These are phyloP conservation scores for Pseudocercospora macadamiae DNA, from an alignment of 2,329 filamentous ascomycete genomes.

Conservation along the genomic window DNA sequence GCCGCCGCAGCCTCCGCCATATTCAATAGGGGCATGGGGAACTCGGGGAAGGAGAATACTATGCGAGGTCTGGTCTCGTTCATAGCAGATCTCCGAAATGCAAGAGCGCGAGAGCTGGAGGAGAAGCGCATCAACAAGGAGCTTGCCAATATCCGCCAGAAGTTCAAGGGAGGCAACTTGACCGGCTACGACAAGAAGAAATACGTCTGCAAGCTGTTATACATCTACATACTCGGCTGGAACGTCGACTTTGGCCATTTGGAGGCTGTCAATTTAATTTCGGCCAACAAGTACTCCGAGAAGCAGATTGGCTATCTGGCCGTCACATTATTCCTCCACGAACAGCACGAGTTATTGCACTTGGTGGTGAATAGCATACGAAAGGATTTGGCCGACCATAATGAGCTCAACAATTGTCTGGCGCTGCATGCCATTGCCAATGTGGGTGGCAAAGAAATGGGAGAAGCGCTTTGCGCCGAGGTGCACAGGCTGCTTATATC, in stretches of 20 bases:
- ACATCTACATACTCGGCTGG: conserved; percentile 99
- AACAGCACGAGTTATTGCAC: conserved; percentile 93
- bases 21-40: conserved; percentile 39
- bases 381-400: conserved; percentile 91
- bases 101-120: conserved; percentile 89
- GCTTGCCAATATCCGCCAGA: conserved; percentile 95
- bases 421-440: conserved; percentile 97
- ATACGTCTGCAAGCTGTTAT: conserved; percentile 99
- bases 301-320: conserved; percentile 99
- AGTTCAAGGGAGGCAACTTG: conserved; percentile 85
- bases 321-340: conserved; percentile 95
- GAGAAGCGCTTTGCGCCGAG: conserved; percentile 86
- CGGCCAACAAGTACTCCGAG: conserved; percentile 94
- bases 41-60: conserved; percentile 40
- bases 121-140: conserved; percentile 99
- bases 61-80: conserved; percentile 84
- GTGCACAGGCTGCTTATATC: conserved; percentile 94
- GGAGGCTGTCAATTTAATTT: conserved; percentile 97
- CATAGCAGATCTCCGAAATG: conserved; percentile 94
- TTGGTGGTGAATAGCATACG: conserved; percentile 98
- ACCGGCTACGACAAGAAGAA: conserved; percentile 99
- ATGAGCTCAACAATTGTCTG: conserved; percentile 96
- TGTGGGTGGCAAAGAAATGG: conserved; percentile 95
- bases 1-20: conserved; percentile 40
- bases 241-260: conserved; percentile 99